These are phyloP conservation scores for Arthroderma sp. DNA, from an alignment of 2,329 filamentous ascomycete genomes.

Conservation along the genomic window DNA sequence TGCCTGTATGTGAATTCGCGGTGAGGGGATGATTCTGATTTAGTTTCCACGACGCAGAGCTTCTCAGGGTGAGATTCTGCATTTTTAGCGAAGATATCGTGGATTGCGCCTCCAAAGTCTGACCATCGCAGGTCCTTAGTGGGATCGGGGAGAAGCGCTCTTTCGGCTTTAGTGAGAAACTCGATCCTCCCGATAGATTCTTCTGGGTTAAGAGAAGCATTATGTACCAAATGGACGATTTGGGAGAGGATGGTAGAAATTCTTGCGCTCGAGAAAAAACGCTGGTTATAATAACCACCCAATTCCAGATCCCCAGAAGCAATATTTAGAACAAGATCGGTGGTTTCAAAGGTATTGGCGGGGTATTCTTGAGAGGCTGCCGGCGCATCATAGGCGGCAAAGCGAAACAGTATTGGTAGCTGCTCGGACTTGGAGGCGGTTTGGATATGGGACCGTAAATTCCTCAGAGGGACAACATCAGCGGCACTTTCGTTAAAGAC, in stretches of 20 bases:
- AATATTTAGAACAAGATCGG: conserved; percentile 30
- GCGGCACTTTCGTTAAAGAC: conserved; percentile 29
- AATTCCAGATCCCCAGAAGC: conserved; percentile 18
- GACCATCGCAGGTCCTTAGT: conserved; percentile 34
- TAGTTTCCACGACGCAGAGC: conserved; percentile 55
- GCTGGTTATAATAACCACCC: conserved; percentile 32
- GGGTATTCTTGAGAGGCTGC: conserved; percentile 28
- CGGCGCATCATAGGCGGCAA: conserved; percentile 35
- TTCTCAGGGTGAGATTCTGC: conserved; percentile 56
- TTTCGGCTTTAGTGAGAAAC: conserved; percentile 18
- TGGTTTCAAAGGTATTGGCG: conserved; percentile 32
- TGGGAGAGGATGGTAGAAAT: conserved; percentile 33
- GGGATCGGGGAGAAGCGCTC: conserved; percentile 25
- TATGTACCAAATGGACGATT: conserved; percentile 27
- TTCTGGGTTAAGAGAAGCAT: conserved; percentile 27
- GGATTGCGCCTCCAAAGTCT: conserved; percentile 26
- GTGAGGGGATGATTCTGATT: conserved; percentile 38
- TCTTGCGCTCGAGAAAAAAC: conserved; percentile 33
- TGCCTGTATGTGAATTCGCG: conserved; percentile 69
- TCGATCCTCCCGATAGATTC: conserved; percentile 32
- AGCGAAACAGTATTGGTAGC: conserved; percentile 32
- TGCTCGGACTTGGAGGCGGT: conserved; percentile 27
- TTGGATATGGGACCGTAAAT: conserved; percentile 29
- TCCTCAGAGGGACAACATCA: conserved; percentile 30
- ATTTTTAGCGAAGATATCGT: conserved; percentile 15